Base-by-base conservation (phyloP, 805 yeast genomes). In the Spathaspora girioi region DNA sequence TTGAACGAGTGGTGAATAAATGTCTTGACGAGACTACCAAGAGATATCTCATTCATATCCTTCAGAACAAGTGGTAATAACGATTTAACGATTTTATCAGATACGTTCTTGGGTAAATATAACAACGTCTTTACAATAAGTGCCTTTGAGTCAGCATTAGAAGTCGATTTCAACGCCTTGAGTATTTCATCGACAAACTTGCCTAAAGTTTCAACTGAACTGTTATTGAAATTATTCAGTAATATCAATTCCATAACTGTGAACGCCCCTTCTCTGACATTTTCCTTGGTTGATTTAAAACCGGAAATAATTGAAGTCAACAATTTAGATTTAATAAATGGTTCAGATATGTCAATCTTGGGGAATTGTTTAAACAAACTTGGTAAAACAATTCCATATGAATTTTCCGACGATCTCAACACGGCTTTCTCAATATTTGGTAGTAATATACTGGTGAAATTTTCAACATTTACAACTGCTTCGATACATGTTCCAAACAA, bases 401-500 rank as follows among this genome's bases (percentile, higher is more conserved):
- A 80, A 38, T 73, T 66, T 61, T 90, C 97, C 0, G 97, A 86
- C 2, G 96, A 82, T 65, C 97, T 80, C 56, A 92, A 72, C 47
- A 86, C 74, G 0, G 92, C 80, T 62, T 87, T 89, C 59, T 88
- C 92, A 46, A 92, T 59, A 17, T 79, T 76, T 1, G 96, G 89
- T 6, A 82, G 66, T 15, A 87, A 59, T 6, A 56, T 48, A 1
- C 66, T 54, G 18, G 62, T 64, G 48, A 84, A 72, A 3, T 67
- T 72, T 15, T 69, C 66, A 12, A 50, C 32, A 8, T 66, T 58
- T 14, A 84, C 60, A 55, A 71, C 77, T 35, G 76, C 76, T 15
- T 63, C 59, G 20, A 83, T 64, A 56, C 81, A 80, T 6, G 68
- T 64, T n/a, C 73, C 74, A 46, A 84, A 71, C 18, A 65, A 55